A percentile compares a stretch with the other conserved stretches of the same genome.
Conservation (phyloP, 164 flowering plant genomes). For the Hamamelis virginiana region DNA sequence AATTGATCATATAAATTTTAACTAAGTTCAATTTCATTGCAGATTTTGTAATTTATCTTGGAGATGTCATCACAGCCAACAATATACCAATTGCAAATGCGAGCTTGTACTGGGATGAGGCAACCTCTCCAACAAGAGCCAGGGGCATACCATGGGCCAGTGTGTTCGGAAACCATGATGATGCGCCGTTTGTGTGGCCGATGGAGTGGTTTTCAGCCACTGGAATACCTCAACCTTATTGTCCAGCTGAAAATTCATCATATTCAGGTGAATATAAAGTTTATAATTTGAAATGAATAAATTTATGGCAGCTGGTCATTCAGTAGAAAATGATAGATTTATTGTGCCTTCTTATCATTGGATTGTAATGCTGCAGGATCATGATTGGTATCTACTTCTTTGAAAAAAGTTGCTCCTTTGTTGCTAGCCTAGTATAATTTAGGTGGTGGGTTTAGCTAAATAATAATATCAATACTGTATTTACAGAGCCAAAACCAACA, state of each 20-base stretch:
- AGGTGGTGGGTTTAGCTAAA: no score
- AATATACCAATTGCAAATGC: constrained; percentile 69
- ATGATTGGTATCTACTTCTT: no score
- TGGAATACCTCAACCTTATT: constrained; percentile 63
- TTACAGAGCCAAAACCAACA: no score
- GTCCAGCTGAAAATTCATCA: constrained; percentile 34
- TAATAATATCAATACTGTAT: no score
- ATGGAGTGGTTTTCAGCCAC: constrained; percentile 74
- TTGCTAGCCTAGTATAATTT: no score
- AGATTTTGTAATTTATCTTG: constrained; percentile 87
- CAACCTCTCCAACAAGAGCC: constrained; percentile 59
- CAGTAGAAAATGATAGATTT: no score
- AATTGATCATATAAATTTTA: no score
- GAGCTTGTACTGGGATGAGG: constrained; percentile 83
- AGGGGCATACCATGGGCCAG: constrained; percentile 81
- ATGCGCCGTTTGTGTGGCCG: constrained; percentile 84
- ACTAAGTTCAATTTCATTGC: constrained; percentile 25
- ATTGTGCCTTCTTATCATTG: no score
- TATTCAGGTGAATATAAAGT: constrained; percentile 27
- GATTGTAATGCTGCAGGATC: no score
- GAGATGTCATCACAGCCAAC: constrained; percentile 87
- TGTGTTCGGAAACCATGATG: constrained; percentile 89
- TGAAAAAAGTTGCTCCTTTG: no score
- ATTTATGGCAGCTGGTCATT: no score
- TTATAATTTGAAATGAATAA: neutral